Evolutionary conservation across 129 eudicot species (phyloP).

Genomic region (Escallonia rubra): DNA sequence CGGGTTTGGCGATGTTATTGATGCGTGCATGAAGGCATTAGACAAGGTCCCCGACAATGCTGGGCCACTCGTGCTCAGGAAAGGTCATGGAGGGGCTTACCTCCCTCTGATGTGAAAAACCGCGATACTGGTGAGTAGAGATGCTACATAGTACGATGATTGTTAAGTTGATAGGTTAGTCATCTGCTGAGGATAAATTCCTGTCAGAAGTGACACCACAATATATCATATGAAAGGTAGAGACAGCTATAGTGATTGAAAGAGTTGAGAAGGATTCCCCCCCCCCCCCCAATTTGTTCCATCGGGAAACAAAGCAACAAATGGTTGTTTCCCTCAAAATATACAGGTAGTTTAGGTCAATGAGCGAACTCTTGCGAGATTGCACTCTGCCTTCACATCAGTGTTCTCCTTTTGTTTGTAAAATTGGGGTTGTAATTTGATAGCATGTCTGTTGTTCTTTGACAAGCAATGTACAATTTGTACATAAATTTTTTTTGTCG

Average conservation of each 20-base stretch:
- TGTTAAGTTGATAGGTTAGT: neutral
- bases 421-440: neutral
- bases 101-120: constrained; percentile 37
- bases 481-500: constrained; percentile 7
- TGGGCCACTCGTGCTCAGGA: constrained; percentile 90
- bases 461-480: constrained; percentile 10
- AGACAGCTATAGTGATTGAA: constrained; percentile 8
- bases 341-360: constrained; percentile 12
- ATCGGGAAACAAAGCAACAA: neutral
- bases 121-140: neutral
- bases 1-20: constrained; percentile 65
- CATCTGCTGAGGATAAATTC: neutral
- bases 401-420: constrained; percentile 9
- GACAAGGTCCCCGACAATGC: constrained; percentile 94
- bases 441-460: neutral
- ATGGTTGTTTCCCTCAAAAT: constrained; percentile 2
- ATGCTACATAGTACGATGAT: neutral
- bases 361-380: constrained; percentile 17
- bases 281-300: too few relatives aligned
- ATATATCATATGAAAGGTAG: neutral
- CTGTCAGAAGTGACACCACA: neutral
- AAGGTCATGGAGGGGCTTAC: constrained; percentile 98
- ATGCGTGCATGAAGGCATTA: constrained; percentile 54
- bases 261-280: neutral
- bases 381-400: constrained; percentile 13